phyloP scores from a whole-genome alignment of 2,329 filamentous ascomycete genomes.

The Stemphylium beticola region DNA sequence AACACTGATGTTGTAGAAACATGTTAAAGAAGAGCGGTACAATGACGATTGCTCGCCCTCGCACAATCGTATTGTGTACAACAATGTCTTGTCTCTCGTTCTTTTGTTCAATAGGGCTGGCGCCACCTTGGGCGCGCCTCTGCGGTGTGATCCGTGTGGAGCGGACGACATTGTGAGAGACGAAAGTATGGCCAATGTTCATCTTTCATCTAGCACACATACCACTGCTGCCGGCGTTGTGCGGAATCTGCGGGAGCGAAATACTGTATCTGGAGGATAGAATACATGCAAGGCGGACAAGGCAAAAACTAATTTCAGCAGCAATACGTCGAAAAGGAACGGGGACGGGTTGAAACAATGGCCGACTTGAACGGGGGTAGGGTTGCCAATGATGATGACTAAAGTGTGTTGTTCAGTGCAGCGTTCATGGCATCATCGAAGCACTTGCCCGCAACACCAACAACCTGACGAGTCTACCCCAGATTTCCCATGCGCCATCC shows the following conservation, averaged over 20 bases:
- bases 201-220: neutral
- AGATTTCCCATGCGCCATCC: constrained; percentile 33
- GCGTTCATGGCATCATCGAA: neutral
- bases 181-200: neutral
- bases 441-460: constrained; percentile 6
- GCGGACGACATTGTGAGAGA: neutral
- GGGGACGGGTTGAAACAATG: no score
- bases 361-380: no score
- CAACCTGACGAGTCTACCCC: constrained; percentile 39
- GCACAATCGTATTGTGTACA: neutral
- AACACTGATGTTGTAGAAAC: neutral
- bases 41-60: neutral
- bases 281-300: no score
- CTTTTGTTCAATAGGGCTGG: neutral
- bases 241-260: neutral
- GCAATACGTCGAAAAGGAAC: no score
- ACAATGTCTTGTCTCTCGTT: neutral
- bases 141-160: neutral
- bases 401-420: no score
- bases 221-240: neutral
- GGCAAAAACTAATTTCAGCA: no score
- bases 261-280: no score
- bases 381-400: no score
- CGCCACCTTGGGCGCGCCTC: neutral
- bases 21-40: neutral